Base-by-base conservation (phyloP, 2,329 filamentous ascomycete genomes). In the Penicillium sp. region DNA sequence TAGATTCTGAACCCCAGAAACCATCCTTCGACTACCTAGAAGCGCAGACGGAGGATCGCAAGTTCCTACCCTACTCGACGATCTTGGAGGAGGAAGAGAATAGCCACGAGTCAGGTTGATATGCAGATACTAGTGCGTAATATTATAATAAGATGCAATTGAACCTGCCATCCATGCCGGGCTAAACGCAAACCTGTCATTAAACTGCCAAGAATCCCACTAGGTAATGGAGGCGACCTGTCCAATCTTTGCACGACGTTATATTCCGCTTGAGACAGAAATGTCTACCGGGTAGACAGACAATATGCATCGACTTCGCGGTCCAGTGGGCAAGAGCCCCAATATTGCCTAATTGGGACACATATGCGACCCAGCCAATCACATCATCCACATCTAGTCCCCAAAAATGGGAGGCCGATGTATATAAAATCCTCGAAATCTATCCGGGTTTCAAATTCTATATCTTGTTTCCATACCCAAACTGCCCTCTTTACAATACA, bases 51-150 rank as follows among this genome's bases (percentile, higher is more conserved):
- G 43, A 50, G 31, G 42, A 47, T 44, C 38, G 31, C 17, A 53
- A 51, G 3, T 50, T 60, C 34, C 32, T 57, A 9, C 53, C 63
- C 7, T 45, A 49, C 34, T 58, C 60, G 15, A 64, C 62, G 0
- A 67, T 67, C 4, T 31, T 66, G 26, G 64, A 68, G 51, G 65
- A 66, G 48, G 65, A 68, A 49, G 64, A 66, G 46, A 58, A 49
- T 28, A 61, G 55, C 38, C 45, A 58, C 33, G 54, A 50, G 10
- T 59, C 57, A 24, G 40, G 40, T 21, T 57, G 31, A 52, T 50
- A 3, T 34, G 10, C 13, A 22, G 2, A 37, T 37, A 43, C 9
- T 43, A 17, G 44, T 26, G 21, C 7, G 24, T 29, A 6, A 39
- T 32, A 39, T 24, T 15, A 24, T 17, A 13, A 17, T 24, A 28